These are phyloP conservation scores for Orbilia ellipsospora DNA, from an alignment of 2,329 filamentous ascomycete species.

Conservation along the genomic window DNA sequence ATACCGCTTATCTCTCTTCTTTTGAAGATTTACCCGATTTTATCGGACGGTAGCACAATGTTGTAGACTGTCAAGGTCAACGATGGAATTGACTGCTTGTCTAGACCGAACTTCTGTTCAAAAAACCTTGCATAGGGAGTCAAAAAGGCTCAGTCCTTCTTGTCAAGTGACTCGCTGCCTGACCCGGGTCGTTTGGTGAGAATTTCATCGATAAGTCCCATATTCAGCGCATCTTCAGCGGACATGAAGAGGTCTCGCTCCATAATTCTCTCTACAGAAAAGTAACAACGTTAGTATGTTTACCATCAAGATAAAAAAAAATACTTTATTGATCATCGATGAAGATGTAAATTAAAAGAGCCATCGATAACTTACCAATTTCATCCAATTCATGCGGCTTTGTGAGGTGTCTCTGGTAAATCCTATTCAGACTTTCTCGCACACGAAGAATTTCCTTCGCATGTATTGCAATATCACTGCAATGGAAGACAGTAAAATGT, in stretches of 20 bases:
- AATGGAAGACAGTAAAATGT: background rate
- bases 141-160: conserved; percentile 17
- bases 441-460: conserved; percentile 95
- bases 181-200: conserved; percentile 70
- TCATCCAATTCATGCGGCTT: conserved; percentile 79
- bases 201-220: conserved; percentile 93
- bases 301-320: background rate
- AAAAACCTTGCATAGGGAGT: background rate
- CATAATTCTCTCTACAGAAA: conserved; percentile 79
- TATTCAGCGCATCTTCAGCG: conserved; percentile 84
- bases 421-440: conserved; percentile 85
- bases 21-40: conserved; percentile 18
- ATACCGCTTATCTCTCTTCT: background rate
- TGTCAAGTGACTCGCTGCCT: conserved; percentile 40
- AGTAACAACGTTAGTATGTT: background rate
- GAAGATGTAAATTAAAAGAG: background rate
- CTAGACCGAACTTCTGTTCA: conserved; percentile 5
- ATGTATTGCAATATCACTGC: conserved; percentile 87
- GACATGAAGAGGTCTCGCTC: conserved; percentile 95
- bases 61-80: conserved; percentile 10
- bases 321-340: background rate
- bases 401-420: conserved; percentile 88
- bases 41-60: conserved; percentile 4
- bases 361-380: conserved; percentile 65
- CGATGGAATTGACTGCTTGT: background rate